Conservation (phyloP, 345 rosid genomes). For the Turritis glabra region DNA sequence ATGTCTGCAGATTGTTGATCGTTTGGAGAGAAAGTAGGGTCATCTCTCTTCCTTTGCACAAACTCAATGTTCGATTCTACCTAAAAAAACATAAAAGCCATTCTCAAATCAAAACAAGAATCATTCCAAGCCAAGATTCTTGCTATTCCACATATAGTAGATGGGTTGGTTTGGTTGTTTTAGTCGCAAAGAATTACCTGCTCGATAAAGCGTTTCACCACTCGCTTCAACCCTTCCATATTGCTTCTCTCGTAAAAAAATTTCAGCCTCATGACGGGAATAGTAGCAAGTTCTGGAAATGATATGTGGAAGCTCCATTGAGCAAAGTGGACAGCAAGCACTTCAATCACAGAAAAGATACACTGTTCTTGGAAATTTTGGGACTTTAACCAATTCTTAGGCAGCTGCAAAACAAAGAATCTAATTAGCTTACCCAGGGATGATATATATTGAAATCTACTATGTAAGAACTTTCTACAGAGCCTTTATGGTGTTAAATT, state of each 20-base stretch:
- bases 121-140: background rate
- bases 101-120: constrained; percentile 15
- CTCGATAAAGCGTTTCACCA: constrained; percentile 72
- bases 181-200: constrained; percentile 50
- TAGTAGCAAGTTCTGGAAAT: constrained; percentile 86
- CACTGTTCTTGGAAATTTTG: constrained; percentile 74
- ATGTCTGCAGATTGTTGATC: constrained; percentile 71
- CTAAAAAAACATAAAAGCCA: constrained; percentile 34
- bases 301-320: constrained; percentile 91
- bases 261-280: constrained; percentile 66
- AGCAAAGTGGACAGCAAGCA: constrained; percentile 75
- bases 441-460: background rate
- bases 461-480: background rate
- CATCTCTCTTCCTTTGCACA: constrained; percentile 81
- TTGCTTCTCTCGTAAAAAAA: constrained; percentile 54
- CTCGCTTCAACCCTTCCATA: constrained; percentile 58
- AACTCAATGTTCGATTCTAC: constrained; percentile 76
- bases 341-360: constrained; percentile 61
- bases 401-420: constrained; percentile 54
- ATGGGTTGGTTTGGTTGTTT: background rate
- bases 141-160: background rate
- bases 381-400: constrained; percentile 90
- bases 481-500: background rate
- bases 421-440: constrained; percentile 1
- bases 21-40: constrained; percentile 81